phyloP scores from a whole-genome alignment of 805 yeast species.

The Lachancea lanzarotensis region DNA sequence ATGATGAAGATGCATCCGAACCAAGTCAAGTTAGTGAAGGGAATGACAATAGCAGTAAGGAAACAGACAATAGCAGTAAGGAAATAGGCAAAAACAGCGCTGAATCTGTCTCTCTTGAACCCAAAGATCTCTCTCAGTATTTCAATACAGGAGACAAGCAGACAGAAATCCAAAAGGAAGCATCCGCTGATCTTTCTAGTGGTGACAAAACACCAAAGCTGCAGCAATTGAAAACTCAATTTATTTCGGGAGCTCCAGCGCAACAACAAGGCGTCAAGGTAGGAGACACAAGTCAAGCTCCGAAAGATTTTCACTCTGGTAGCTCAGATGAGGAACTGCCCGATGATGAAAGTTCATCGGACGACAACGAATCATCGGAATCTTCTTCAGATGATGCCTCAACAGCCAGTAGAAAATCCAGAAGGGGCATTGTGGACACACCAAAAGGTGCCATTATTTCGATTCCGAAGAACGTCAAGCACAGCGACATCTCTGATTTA shows the following conservation, averaged over 20 bases:
- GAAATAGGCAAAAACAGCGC: not conserved
- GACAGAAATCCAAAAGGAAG: not conserved
- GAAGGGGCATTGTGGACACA: conserved; percentile 42
- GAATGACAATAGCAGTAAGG: not conserved
- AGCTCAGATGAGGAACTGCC: conserved; percentile 36
- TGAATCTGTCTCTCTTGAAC: not conserved
- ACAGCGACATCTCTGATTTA: conserved; percentile 13
- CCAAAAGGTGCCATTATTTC: conserved; percentile 35
- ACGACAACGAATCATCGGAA: conserved; percentile 17
- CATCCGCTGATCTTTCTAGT: not conserved
- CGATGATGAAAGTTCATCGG: conserved; percentile 26
- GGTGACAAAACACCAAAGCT: conserved; percentile 5
- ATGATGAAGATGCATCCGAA: not conserved
- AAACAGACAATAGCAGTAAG: not conserved
- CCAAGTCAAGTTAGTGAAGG: not conserved
- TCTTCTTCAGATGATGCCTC: conserved; percentile 24
- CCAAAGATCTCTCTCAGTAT: conserved; percentile 4
- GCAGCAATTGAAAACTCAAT: conserved; percentile 8
- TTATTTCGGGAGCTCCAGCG: conserved; percentile 1
- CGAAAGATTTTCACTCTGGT: not conserved
- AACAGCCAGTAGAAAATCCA: conserved; percentile 27
- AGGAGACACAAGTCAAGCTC: not conserved
- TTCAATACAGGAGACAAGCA: conserved; percentile 4
- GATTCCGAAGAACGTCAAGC: conserved; percentile 13
- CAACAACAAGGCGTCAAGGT: not conserved